Conservation (phyloP, 2,329 filamentous ascomycete species). For the Cryoendolithus antarcticus region DNA sequence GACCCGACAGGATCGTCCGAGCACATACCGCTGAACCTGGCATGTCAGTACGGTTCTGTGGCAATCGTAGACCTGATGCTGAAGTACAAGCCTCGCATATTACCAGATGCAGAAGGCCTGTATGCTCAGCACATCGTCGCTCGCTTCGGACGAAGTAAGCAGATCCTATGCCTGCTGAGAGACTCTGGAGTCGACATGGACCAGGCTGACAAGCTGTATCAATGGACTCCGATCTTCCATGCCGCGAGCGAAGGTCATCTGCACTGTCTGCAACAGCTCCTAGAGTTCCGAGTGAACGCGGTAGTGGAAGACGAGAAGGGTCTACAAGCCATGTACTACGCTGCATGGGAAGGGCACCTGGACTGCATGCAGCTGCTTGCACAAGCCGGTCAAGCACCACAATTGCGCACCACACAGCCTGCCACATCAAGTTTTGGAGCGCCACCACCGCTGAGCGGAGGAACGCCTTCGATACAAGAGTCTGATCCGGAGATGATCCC, state of each 20-base stretch:
- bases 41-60: conserved; percentile 83
- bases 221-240: conserved; percentile 94
- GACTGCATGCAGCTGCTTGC: conserved; percentile 85
- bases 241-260: conserved; percentile 94
- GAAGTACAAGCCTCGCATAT: conserved; percentile 63
- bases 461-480: conserved; percentile 12
- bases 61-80: conserved; percentile 76
- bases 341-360: conserved; percentile 92
- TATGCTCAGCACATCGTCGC: conserved; percentile 97
- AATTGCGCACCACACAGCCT: conserved; percentile 4
- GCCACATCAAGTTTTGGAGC: conserved; percentile 24
- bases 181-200: conserved; percentile 81
- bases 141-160: conserved; percentile 68
- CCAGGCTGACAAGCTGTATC: conserved; percentile 88
- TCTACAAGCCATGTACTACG: conserved; percentile 93
- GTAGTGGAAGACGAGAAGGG: conserved; percentile 83
- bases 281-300: conserved; percentile 66
- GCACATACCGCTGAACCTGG: conserved; percentile 86
- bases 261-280: conserved; percentile 67
- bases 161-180: conserved; percentile 67
- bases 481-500: conserved; percentile 76
- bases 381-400: conserved; percentile 28
- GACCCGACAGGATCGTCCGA: conserved; percentile 78
- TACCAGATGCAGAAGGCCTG: conserved; percentile 91
- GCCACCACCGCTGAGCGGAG: conserved; percentile 43